These are phyloP conservation scores for Hortaea werneckii DNA, from an alignment of 2,329 filamentous ascomycete genomes.

Conservation along the genomic window DNA sequence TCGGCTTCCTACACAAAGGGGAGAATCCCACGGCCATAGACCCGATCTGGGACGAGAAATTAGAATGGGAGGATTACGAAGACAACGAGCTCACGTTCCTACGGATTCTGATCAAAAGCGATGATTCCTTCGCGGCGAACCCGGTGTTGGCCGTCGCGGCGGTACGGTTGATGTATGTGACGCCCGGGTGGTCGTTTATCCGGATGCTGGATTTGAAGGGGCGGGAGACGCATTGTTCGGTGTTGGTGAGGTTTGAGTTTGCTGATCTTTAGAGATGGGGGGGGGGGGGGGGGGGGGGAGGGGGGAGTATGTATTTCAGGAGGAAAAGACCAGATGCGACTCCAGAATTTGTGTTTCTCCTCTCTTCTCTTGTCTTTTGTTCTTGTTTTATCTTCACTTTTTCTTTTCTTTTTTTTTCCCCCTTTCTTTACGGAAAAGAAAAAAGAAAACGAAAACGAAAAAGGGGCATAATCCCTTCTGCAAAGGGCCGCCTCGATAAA, in stretches of 20 bases:
- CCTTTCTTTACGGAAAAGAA: no score
- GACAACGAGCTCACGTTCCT: constrained; percentile 58
- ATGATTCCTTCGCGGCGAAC: constrained; percentile 52
- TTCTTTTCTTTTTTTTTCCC: no score
- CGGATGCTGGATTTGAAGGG: constrained; percentile 56
- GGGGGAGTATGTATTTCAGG: no score
- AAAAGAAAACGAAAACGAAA: no score
- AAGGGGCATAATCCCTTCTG: no score
- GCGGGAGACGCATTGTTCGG: constrained; percentile 50
- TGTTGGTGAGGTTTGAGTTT: constrained; percentile 48
- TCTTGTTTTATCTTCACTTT: no score
- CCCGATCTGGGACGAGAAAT: constrained; percentile 54
- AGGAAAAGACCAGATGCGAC: no score
- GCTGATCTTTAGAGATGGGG: not conserved
- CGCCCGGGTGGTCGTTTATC: constrained; percentile 52
- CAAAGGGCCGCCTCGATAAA: no score
- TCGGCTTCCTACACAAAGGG: constrained; percentile 47
- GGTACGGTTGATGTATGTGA: constrained; percentile 48
- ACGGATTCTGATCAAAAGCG: constrained; percentile 56
- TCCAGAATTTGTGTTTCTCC: no score
- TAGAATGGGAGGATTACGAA: constrained; percentile 56
- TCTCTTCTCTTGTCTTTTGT: no score
- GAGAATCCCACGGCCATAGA: constrained; percentile 52
- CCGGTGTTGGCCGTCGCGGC: constrained; percentile 52
- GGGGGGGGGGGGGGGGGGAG: no score